A percentile compares a stretch with the other conserved stretches of the same genome.
Evolutionary conservation across 208 protist genomes (phyloP).

Genomic region (Leishmania arabica): DNA sequence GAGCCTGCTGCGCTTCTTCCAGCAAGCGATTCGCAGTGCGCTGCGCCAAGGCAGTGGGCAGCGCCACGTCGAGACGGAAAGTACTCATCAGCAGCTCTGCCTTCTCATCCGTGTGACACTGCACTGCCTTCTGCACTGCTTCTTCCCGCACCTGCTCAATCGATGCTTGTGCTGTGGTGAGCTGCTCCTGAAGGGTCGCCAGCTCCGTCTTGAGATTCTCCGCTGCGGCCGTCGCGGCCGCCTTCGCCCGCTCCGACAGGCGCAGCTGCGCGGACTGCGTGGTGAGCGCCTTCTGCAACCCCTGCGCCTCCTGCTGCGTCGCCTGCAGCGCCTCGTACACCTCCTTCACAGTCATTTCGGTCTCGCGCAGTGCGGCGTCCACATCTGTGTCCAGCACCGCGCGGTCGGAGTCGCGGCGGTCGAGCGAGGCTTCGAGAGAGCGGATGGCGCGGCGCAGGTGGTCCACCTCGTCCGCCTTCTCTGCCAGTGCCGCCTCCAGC

Average conservation of each 20-base stretch:
- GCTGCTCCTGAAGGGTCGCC: constrained; percentile 22
- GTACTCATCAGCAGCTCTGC: constrained; percentile 9
- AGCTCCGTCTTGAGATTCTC: constrained; percentile 40
- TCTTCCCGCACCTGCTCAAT: constrained; percentile 8
- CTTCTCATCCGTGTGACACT: constrained; percentile 13
- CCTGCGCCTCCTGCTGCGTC: constrained; percentile 27
- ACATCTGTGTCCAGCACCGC: constrained; percentile 39
- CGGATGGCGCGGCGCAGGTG: constrained; percentile 31
- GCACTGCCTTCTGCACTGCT: background rate
- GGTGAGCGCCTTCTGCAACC: constrained; percentile 21
- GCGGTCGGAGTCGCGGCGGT: constrained; percentile 39
- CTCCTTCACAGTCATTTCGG: constrained; percentile 55
- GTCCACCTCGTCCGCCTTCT: constrained; percentile 31
- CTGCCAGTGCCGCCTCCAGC: constrained; percentile 27
- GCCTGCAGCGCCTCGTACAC: constrained; percentile 54
- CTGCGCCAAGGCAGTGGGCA: constrained; percentile 7
- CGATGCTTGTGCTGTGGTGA: constrained; percentile 10
- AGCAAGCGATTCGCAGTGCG: background rate
- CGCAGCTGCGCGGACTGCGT: constrained; percentile 20
- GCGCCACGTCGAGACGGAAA: constrained; percentile 10
- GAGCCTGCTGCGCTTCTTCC: constrained; percentile 14
- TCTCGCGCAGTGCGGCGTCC: constrained; percentile 53
- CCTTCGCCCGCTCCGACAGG: constrained; percentile 24
- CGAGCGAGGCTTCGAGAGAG: constrained; percentile 44
- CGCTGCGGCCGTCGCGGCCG: constrained; percentile 35